Evolutionary conservation across 352 stramenopile genomes (phyloP), one percentile per base, ranked within the genome.

Genomic region (Phytopythium ostracodes): DNA sequence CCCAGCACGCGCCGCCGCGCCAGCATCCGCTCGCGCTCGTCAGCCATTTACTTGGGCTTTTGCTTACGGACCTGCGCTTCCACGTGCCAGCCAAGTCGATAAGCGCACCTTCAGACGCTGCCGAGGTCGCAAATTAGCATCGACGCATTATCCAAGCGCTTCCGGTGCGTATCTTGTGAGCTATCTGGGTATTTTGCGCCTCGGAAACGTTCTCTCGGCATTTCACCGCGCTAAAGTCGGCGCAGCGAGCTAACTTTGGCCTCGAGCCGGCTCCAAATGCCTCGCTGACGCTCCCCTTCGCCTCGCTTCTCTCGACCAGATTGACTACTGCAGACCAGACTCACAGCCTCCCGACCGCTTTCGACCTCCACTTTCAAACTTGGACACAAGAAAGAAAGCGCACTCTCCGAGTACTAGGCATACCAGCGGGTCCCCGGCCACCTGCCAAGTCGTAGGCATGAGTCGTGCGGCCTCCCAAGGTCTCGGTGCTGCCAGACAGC

Each of bases 1-100:
- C 84, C 76, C 15, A 88, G 72, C 4, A 70, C 61, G 18, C 56
- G 67, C 8, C 71, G 74, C 12, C 80, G 61, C 11, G 68, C 66
- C 43, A 83, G 70, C 15, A 79, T 72, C 60, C 64, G 65, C 31
- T 62, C 70, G 10, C 59, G 59, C 29, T 81, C 73, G 12, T 22
- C 7, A 31, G 7, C 63, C 62, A 66, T 73, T 11, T 31, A 56
- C 7, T 1, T 14, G 2, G 18, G 36, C 36, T 24, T 15, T 38
- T 12, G 17, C 0, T 22, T 25, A 54, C 14, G 17, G 7, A 33
- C 2, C 2, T 5, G 24, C 46, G 46, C 22, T 31, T 10, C 27
- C 12, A 4, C 9, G 27, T 17, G 3, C 8, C 15, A 2, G 1
- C 47, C 25, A 22, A 54, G 29, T 5, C 15, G 6, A 10, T 2